Evolutionary conservation across 371 early-diverging fungal species (phyloP).

Genomic region (Mucor saturninus): DNA sequence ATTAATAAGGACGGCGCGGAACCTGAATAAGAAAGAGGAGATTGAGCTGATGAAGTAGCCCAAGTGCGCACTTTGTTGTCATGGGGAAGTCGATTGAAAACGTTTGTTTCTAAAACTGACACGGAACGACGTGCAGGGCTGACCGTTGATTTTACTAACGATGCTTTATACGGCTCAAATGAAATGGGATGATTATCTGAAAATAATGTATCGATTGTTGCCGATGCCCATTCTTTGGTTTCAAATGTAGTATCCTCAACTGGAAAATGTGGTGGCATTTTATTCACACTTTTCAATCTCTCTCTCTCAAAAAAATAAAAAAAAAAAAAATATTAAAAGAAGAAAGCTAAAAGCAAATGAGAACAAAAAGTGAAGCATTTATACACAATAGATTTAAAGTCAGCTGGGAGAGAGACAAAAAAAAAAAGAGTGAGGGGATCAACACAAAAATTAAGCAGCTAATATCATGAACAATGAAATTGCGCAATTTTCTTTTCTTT

Average conservation of each 20-base stretch:
- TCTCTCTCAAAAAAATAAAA: slow-evolving; percentile 1
- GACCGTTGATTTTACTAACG: background rate
- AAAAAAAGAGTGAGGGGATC: too few relatives aligned
- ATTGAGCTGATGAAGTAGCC: slow-evolving; percentile 2
- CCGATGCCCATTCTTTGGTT: slow-evolving; percentile 29
- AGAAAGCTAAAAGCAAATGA: background rate
- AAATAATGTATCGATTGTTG: slow-evolving; percentile 28
- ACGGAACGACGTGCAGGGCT: slow-evolving; percentile 17
- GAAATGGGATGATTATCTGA: slow-evolving; percentile 25
- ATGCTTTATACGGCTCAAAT: slow-evolving; percentile 23
- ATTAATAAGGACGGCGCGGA: slow-evolving; percentile 20
- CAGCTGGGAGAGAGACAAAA: too few relatives aligned
- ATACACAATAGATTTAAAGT: too few relatives aligned
- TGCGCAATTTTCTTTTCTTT: too few relatives aligned
- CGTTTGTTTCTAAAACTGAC: slow-evolving; percentile 8
- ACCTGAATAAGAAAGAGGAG: slow-evolving; percentile 11
- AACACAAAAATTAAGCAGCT: too few relatives aligned
- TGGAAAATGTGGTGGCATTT: slow-evolving; percentile 23
- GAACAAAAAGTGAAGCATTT: too few relatives aligned
- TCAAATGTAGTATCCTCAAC: slow-evolving; percentile 20
- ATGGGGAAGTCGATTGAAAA: slow-evolving; percentile 3
- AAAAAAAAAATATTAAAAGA: background rate
- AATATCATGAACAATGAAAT: too few relatives aligned
- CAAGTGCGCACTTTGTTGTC: slow-evolving; percentile 2
- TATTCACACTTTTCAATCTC: background rate